A percentile compares a stretch with the other conserved stretches of the same genome.
These are phyloP conservation scores for Phascolomyces articulosus DNA, from an alignment of 371 early-diverging fungal genomes.

Conservation along the genomic window DNA sequence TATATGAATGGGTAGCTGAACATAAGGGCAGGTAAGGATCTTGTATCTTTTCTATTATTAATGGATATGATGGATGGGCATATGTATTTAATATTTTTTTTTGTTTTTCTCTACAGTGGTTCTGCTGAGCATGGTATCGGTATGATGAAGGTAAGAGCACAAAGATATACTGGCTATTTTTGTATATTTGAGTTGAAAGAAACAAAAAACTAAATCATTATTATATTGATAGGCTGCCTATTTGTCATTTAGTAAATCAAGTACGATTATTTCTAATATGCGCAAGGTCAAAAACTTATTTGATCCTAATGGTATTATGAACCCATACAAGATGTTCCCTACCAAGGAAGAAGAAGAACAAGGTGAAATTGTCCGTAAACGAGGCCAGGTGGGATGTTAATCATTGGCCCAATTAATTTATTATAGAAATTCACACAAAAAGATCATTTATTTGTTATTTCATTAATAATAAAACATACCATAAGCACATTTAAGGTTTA, in stretches of 20 bases:
- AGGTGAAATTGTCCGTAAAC: slow-evolving; percentile 29
- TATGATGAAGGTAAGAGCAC: slow-evolving; percentile 55
- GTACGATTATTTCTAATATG: slow-evolving; percentile 61
- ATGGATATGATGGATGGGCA: no score
- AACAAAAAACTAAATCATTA: no score
- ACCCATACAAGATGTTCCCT: slow-evolving; percentile 78
- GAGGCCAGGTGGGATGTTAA: slow-evolving; percentile 27
- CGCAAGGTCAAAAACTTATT: slow-evolving; percentile 68
- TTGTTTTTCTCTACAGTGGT: no score
- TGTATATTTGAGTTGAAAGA: no score
- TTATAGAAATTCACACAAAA: background rate
- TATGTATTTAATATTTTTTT: no score
- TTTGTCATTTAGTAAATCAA: slow-evolving; percentile 58
- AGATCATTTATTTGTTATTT: no score
- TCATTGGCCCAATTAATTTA: no score
- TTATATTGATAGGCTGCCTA: slow-evolving; percentile 31
- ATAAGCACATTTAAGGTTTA: no score
- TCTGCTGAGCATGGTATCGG: slow-evolving; percentile 79
- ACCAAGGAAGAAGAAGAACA: slow-evolving; percentile 32
- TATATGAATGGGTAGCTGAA: slow-evolving; percentile 76
- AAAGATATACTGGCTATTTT: no score
- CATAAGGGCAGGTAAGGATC: slow-evolving; percentile 24
- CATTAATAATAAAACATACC: no score
- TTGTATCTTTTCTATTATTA: no score
- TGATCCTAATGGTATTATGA: slow-evolving; percentile 86